Base-by-base conservation (phyloP, 1,139 yeast genomes). In the Scheffersomyces parashehatae region DNA sequence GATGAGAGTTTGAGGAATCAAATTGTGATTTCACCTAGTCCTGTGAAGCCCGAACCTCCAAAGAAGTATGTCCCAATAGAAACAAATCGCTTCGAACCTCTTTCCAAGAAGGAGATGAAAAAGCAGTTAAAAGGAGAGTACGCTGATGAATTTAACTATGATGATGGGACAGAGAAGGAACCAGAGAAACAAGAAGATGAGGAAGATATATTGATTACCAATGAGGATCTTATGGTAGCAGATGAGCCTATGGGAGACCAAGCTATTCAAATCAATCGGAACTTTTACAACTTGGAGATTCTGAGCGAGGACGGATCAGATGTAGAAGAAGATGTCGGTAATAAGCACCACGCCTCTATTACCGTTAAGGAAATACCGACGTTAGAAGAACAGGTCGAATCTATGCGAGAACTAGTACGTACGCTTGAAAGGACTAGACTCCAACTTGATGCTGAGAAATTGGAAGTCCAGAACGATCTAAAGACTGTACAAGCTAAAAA, bases 61-160 rank as follows among this genome's bases (percentile, higher is more conserved):
- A 44, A 41, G 14, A 48, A 47, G 28, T 52, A 40, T 33, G 55
- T 52, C 1, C 54, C 55, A 1, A 45, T 46, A 8, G 40, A 29
- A 9, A 37, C 41, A 5, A 46, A 50, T 7, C 10, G 35, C 10
- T 28, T 29, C 6, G 52, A 50, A 7, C 38, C 39, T n/a, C 38
- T 39, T 9, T 35, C 50, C 20, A 47, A 41, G 26, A 35, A 44
- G 37, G 46, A 45, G 32, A 31, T 41, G 37, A 39, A 44, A 16
- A 45, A 44, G 26, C 44, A 47, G 29, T 34, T 50, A 11, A 43
- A 41, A 11, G 48, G 47, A 10, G 58, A 54, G 29, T 54, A 54
- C 32, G 45, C 44, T 1, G 56, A 54, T 28, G 46, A 49, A 16
- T 47, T 31, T 37, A 52, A 52, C 31, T 52, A 44, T 20, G 58